Base-by-base conservation (phyloP, 306 rosid genomes). In the Astragalus membranaceus region DNA sequence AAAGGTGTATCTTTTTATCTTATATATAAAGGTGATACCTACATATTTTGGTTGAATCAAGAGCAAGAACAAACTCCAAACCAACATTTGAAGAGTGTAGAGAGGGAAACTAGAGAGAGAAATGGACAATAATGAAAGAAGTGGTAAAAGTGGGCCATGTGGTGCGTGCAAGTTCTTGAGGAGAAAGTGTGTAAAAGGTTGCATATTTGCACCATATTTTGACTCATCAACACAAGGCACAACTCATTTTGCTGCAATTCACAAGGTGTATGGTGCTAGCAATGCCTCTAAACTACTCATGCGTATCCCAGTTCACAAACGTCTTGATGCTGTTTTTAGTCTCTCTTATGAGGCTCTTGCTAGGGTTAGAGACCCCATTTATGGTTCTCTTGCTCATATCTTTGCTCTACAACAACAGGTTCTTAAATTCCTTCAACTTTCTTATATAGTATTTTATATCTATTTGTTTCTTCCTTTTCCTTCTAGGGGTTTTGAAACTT, bases 211-310 rank as follows among this genome's bases (percentile, higher is more conserved):
- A 15, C 96, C 98, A 0, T 92, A 90, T 53, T 92, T 92, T 78
- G 90, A 90, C 81, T 81, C 96, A 0, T n/a, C n/a, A 96, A 88
- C 2, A n/a, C 89, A 85, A 82, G 98, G 98, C 8, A 75, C 98
- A 0, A 85, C 87, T 16, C 89, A 92, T 66, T 92, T 92, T 64
- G 98, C 98, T 0, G 98, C 98, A 0, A 96, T 92, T 15, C 98
- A 92, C 43, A 92, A 86, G 78, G 96, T 92, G 61, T 92, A 90
- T 58, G 98, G 98, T n/a, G 98, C 98, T 5, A 92, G 98, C 81
- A 92, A 92, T 79, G 96, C 93, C 73, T 90, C 98, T 8, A 92
- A 92, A 88, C 69, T 92, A 2, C 96, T 92, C 68, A 67, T 58
- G 47, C 50, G 88, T 4, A 77, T 92, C 16, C 96, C 98, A 0